Percentiles rank a stretch among this genome's conserved stretches.
Evolutionary conservation across 225 moss, liverwort and hornwort genomes (phyloP).

Genomic region (Pseudisothecium myosuroides): DNA sequence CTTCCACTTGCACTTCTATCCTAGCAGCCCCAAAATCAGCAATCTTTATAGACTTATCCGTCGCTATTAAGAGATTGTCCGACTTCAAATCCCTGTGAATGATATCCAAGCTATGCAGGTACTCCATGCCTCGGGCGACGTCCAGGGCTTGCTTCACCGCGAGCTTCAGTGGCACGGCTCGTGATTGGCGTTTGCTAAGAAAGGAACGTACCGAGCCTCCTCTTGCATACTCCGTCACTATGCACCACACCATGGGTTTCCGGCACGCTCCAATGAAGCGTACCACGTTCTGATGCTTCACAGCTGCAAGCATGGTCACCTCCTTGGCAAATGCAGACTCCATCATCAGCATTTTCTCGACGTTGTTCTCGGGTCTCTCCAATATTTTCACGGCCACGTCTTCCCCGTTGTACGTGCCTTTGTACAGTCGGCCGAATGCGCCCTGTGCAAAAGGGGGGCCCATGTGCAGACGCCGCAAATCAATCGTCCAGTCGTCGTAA

Average conservation of each 20-base stretch:
- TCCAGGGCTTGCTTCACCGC: constrained; percentile 99
- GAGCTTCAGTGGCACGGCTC: constrained; percentile 88
- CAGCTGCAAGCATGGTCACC: constrained; percentile 95
- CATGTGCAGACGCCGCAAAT: constrained; percentile 75
- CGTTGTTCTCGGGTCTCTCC: constrained; percentile 94
- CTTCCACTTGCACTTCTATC: constrained; percentile 97
- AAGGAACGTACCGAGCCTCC: constrained; percentile 96
- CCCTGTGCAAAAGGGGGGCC: constrained; percentile 95
- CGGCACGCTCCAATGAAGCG: constrained; percentile 95
- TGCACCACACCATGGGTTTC: constrained; percentile 99
- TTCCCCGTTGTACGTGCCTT: constrained; percentile 84
- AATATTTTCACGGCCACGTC: constrained; percentile 97
- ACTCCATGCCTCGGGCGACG: constrained; percentile 95
- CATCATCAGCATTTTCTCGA: constrained; percentile 75
- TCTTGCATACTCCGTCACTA: constrained; percentile 92
- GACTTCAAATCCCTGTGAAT: constrained; percentile 98
- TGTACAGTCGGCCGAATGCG: constrained; percentile 90
- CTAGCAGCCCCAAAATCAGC: constrained; percentile 98
- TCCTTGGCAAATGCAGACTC: constrained; percentile 93
- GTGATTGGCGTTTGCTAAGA: constrained; percentile 71
- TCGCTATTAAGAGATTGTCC: constrained; percentile 90
- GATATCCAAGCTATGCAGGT: constrained; percentile 89
- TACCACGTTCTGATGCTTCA: constrained; percentile 95
- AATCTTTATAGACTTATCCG: constrained; percentile 97
- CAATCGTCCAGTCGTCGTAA: constrained; percentile 98